A percentile compares a stretch with the other conserved stretches of the same genome.
Evolutionary conservation across 2,329 filamentous ascomycete species (phyloP).

Genomic region (Lachnellula occidentalis): DNA sequence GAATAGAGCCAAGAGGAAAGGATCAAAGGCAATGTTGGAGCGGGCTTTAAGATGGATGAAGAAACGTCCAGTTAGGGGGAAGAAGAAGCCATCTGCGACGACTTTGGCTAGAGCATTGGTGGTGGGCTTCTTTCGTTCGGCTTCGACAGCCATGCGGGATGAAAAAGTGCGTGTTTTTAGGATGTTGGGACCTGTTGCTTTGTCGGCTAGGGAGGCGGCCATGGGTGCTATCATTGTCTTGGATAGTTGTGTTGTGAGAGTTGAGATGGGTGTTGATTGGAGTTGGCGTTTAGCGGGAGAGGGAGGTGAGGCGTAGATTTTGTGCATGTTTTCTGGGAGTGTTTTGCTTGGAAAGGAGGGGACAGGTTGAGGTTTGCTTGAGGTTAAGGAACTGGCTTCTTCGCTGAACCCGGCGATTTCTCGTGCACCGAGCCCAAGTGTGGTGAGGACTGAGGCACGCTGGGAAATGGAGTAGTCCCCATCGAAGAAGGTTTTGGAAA

Average conservation of each 20-base stretch:
- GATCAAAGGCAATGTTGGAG: conserved; percentile 62
- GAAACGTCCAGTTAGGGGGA: conserved; percentile 77
- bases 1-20: conserved; percentile 71
- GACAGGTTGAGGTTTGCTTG: conserved; percentile 25
- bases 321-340: conserved; percentile 69
- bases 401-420: conserved; percentile 74
- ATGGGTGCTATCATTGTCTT: conserved; percentile 73
- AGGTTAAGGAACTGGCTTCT: conserved; percentile 31
- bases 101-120: conserved; percentile 75
- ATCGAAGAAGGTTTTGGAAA: conserved; percentile 79
- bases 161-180: conserved; percentile 90
- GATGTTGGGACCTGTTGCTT: conserved; percentile 70
- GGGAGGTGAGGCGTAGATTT: conserved; percentile 52
- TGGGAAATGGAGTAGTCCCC: conserved; percentile 88
- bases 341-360: conserved; percentile 71
- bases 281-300: conserved; percentile 18
- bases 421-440: conserved; percentile 74
- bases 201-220: conserved; percentile 75
- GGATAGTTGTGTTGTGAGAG: conserved; percentile 62
- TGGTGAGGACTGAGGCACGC: conserved; percentile 73
- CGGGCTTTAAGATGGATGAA: conserved; percentile 55
- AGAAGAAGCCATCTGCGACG: conserved; percentile 75
- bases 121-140: conserved; percentile 50
- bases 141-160: conserved; percentile 64
- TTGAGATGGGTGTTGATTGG: conserved; percentile 46